Conservation (phyloP, 805 yeast species). For the Lachancea sp. region DNA sequence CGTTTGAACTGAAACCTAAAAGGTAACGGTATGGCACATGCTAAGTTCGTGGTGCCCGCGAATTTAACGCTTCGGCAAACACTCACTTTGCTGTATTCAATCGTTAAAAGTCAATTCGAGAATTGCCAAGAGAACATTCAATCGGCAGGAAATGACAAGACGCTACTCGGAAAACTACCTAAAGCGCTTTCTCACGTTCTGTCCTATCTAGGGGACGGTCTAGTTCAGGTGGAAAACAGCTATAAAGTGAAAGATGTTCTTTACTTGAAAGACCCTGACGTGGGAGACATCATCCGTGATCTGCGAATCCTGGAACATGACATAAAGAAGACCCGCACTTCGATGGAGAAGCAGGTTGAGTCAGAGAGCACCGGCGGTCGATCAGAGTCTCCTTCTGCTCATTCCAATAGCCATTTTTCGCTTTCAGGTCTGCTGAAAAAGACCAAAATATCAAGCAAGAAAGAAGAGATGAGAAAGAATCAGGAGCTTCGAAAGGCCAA, state of each 20-base stretch:
- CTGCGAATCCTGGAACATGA: slow-evolving; percentile 28
- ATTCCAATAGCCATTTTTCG: slow-evolving; percentile 6
- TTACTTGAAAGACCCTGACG: slow-evolving; percentile 11
- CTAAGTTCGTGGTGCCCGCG: slow-evolving; percentile 25
- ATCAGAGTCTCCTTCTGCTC: not conserved
- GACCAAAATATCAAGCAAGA: slow-evolving; percentile 5
- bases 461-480: slow-evolving; percentile 10
- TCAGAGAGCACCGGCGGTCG: slow-evolving; percentile 3
- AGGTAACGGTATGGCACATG: slow-evolving; percentile 15
- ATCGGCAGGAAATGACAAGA: not conserved
- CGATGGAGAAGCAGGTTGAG: slow-evolving; percentile 6
- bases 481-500: slow-evolving; percentile 20
- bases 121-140: slow-evolving; percentile 9
- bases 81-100: slow-evolving; percentile 24
- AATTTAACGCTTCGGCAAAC: slow-evolving; percentile 27
- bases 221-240: slow-evolving; percentile 15
- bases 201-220: slow-evolving; percentile 24
- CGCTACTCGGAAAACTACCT: slow-evolving; percentile 8
- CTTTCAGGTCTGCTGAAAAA: slow-evolving; percentile 8
- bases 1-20: not conserved
- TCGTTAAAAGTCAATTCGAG: slow-evolving; percentile 20
- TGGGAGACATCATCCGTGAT: slow-evolving; percentile 17
- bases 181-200: slow-evolving; percentile 17
- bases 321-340: slow-evolving; percentile 14
- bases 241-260: slow-evolving; percentile 4